phyloP scores from a whole-genome alignment of 2,329 filamentous ascomycete genomes.

The Ophiostoma tasmaniense region DNA sequence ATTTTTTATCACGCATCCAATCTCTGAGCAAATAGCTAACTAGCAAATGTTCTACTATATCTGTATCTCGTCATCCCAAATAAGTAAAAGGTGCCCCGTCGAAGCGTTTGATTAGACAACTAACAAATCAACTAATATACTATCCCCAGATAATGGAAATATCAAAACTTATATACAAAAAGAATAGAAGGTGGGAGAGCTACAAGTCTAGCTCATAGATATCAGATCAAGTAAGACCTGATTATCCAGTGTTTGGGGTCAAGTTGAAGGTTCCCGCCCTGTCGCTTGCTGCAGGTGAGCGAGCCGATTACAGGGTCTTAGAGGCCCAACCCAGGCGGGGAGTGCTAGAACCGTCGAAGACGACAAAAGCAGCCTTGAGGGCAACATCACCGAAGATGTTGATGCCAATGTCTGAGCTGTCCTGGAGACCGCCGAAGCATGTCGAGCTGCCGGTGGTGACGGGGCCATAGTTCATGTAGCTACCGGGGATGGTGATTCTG shows the following conservation, averaged over 20 bases:
- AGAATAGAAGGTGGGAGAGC: not conserved
- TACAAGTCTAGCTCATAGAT: not conserved
- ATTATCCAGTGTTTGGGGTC: not conserved
- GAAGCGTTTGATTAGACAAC: not conserved
- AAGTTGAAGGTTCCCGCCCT: not conserved
- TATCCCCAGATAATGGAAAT: not conserved
- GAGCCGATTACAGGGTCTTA: conserved; percentile 18
- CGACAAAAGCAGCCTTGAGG: conserved; percentile 28
- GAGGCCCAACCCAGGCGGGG: conserved; percentile 23
- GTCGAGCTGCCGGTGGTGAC: conserved; percentile 24
- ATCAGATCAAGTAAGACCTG: not conserved
- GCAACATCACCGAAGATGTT: conserved; percentile 27
- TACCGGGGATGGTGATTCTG: conserved; percentile 27
- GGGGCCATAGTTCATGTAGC: conserved; percentile 31
- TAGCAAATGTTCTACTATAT: too few relatives aligned
- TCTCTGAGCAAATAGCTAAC: too few relatives aligned
- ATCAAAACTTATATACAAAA: not conserved
- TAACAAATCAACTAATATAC: not conserved
- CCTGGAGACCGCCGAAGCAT: conserved; percentile 33
- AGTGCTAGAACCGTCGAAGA: conserved; percentile 30
- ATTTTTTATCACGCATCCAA: too few relatives aligned
- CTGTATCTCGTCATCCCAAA: too few relatives aligned
- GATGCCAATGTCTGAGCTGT: conserved; percentile 22
- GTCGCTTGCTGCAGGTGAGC: not conserved
- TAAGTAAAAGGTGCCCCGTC: not conserved